Conservation (phyloP, 352 stramenopile genomes). For the Globisporangium cystogenes region DNA sequence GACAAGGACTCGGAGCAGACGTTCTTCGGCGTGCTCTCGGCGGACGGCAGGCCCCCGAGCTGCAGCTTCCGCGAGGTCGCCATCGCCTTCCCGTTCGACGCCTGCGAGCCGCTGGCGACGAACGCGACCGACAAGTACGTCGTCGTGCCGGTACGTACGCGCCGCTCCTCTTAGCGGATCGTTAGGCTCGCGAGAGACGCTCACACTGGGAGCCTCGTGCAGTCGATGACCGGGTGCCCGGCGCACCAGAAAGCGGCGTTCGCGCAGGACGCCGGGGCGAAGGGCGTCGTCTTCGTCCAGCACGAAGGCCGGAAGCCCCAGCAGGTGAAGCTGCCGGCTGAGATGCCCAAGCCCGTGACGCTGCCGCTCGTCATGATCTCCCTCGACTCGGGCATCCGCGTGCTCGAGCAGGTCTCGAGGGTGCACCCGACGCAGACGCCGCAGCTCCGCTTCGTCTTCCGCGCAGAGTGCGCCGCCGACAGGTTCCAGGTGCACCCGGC, state of each 20-base stretch:
- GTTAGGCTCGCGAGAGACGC: too few species aligned
- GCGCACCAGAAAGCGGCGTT: constrained; percentile 62
- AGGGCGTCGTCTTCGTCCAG: constrained; percentile 61
- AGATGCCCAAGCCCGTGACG: constrained; percentile 35
- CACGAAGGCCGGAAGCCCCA: constrained; percentile 45
- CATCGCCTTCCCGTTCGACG: constrained; percentile 48
- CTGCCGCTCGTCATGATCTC: constrained; percentile 68
- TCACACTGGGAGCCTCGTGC: too few species aligned
- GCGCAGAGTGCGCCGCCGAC: constrained; percentile 27
- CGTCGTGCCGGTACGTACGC: constrained; percentile 53
- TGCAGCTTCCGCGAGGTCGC: constrained; percentile 47
- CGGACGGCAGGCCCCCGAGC: constrained; percentile 41
- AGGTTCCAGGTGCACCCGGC: constrained; percentile 42
- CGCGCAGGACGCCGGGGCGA: constrained; percentile 47
- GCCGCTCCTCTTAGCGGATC: too few species aligned
- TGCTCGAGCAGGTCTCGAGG: constrained; percentile 31
- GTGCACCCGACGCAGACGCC: constrained; percentile 23
- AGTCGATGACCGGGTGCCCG: constrained; percentile 33
- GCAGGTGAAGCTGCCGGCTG: constrained; percentile 32
- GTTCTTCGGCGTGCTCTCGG: constrained; percentile 55
- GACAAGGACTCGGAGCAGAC: constrained; percentile 33
- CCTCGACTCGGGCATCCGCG: constrained; percentile 41
- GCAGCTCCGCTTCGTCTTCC: constrained; percentile 57
- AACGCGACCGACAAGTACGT: constrained; percentile 52
- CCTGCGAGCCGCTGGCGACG: constrained; percentile 35